Evolutionary conservation across 495 filamentous ascomycete species (phyloP), one percentile per base, ranked within the genome.

Genomic region (Xanthoparmelia taractica): DNA sequence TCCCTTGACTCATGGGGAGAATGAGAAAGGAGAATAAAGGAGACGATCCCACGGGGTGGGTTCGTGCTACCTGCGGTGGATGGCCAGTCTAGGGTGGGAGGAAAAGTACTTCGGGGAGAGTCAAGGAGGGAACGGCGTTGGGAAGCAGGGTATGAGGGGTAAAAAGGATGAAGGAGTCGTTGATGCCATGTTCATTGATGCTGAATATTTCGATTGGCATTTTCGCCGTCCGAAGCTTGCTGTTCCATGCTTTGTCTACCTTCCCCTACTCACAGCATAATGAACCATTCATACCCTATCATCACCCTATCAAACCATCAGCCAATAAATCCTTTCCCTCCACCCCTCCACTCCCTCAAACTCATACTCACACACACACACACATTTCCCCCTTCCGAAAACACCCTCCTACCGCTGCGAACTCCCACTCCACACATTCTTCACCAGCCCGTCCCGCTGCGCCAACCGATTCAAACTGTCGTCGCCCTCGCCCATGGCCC

Each of bases 401-500:
- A 17, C 63, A n/a, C 59, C 40, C 37, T 72, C 78, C 81, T 85
- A 89, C 77, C 85, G 83, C 78, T 90, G 87, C 73, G 80, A 70
- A 71, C 69, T 76, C 66, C 85, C 86, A 76, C 84, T 87, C 95
- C 95, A 99, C 71, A 99, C 94, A 74, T 81, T 88, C 88, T 96
- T 96, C 75, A 99, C 76, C 77, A 96, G 88, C 66, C 94, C 94
- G 76, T 99, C 94, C 71, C 87, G 84, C 86, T 99, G 94, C 65
- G 92, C 83, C 70, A 99, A 83, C 71, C 94, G 80, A 86, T 99
- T 99, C 74, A 99, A 76, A 69, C 87, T 85, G 82, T 99, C 95
- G 75, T 99, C 94, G 74, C 86, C 86, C 88, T 99, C 94, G 69
- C 94, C 94, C 86, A 96, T 96, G 66, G 92, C 88, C 71, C 94